phyloP scores from a whole-genome alignment of 2,329 filamentous ascomycete genomes.

The Rugonectria rugulosa region DNA sequence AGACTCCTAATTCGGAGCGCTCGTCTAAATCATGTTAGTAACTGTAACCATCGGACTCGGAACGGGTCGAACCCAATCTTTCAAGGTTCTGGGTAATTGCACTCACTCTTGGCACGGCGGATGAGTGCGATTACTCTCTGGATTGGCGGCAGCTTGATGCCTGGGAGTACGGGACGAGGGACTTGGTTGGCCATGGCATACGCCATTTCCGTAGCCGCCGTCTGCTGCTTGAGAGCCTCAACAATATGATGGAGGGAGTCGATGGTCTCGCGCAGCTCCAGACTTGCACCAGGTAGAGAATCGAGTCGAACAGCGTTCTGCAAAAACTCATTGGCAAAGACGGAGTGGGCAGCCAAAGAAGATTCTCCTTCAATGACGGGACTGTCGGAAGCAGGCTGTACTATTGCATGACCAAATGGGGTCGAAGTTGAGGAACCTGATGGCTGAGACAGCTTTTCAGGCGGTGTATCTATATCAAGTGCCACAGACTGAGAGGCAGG shows the following conservation, averaged over 20 bases:
- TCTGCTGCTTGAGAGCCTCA: slow-evolving; percentile 35
- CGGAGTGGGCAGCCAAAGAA: slow-evolving; percentile 54
- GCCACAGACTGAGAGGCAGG: slow-evolving; percentile 8
- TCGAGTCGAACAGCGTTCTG: slow-evolving; percentile 45
- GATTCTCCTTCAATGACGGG: slow-evolving; percentile 53
- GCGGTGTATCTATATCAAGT: slow-evolving; percentile 24
- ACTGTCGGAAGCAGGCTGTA: slow-evolving; percentile 34
- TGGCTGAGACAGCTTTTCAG: slow-evolving; percentile 22
- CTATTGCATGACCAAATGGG: slow-evolving; percentile 26
- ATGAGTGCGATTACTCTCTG: slow-evolving; percentile 34
- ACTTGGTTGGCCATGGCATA: slow-evolving; percentile 32
- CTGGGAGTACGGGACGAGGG: slow-evolving; percentile 31
- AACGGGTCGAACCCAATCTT: too few relatives aligned
- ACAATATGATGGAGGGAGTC: slow-evolving; percentile 44
- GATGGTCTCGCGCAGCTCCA: slow-evolving; percentile 46
- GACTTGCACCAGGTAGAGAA: slow-evolving; percentile 37
- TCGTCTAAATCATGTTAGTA: slow-evolving; percentile 12
- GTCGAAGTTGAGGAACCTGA: slow-evolving; percentile 28
- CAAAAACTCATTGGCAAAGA: slow-evolving; percentile 55
- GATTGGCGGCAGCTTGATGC: slow-evolving; percentile 33
- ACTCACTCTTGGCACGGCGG: slow-evolving; percentile 31
- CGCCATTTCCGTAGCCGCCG: slow-evolving; percentile 32
- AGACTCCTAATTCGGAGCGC: slow-evolving; percentile 35
- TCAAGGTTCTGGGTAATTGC: neutral
- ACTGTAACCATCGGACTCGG: neutral